A percentile compares a stretch with the other conserved stretches of the same genome.
phyloP scores from a whole-genome alignment of 257 asterid genomes.

The Solanum pinnatisectum region DNA sequence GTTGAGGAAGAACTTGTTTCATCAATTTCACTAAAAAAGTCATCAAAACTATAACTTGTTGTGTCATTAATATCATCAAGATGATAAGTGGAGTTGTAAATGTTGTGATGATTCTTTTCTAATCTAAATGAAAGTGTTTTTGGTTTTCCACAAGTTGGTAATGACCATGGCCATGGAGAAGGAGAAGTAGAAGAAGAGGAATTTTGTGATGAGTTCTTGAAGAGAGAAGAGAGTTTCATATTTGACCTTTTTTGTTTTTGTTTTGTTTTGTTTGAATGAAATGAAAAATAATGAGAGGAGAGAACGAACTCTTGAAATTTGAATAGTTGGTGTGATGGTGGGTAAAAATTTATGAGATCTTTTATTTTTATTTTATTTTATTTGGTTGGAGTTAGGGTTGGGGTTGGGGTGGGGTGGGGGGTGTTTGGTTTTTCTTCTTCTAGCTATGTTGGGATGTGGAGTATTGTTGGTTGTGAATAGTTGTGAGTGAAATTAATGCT shows the following conservation, averaged over 20 bases:
- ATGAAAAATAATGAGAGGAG: background rate
- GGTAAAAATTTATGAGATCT: background rate
- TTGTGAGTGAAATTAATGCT: background rate
- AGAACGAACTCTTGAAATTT: constrained; percentile 4
- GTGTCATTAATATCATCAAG: background rate
- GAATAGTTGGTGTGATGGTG: background rate
- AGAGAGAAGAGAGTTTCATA: constrained; percentile 49
- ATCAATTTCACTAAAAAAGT: background rate
- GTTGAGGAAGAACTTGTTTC: constrained; percentile 2
- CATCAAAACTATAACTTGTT: background rate
- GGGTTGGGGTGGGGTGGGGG: background rate
- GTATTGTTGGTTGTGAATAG: background rate
- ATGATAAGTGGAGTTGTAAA: constrained; percentile 18
- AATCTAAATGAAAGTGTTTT: constrained; percentile 55
- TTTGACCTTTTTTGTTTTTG: background rate
- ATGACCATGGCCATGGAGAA: constrained; percentile 27
- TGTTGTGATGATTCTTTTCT: background rate
- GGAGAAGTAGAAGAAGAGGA: background rate
- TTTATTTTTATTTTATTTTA: background rate
- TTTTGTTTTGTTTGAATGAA: background rate
- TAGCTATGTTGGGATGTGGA: constrained; percentile 7
- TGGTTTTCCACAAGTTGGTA: constrained; percentile 49
- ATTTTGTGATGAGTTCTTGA: constrained; percentile 31
- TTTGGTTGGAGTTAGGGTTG: background rate
- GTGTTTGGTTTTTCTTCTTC: background rate